Percentiles rank a stretch among this genome's conserved stretches.
Evolutionary conservation across 2,329 filamentous ascomycete genomes (phyloP).

Genomic region (Esteya vermicola): DNA sequence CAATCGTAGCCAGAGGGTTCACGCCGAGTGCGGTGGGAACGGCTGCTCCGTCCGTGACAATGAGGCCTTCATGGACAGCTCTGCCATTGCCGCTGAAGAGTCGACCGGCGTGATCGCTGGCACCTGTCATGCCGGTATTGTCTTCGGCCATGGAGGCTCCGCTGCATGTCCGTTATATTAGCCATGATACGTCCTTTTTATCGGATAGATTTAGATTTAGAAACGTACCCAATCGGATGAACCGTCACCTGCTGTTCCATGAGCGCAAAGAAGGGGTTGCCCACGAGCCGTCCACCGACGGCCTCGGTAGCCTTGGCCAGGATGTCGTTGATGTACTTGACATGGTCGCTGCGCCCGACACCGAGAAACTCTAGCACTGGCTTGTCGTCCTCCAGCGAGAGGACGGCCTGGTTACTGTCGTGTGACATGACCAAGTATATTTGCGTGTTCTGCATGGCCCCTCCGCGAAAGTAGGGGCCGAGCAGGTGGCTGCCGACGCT

Average conservation of each 20-base stretch:
- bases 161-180: constrained; percentile 2
- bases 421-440: constrained; percentile 55
- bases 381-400: constrained; percentile 45
- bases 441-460: constrained; percentile 45
- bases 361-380: constrained; percentile 45
- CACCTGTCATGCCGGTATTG: constrained; percentile 40
- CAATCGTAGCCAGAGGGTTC: constrained; percentile 57
- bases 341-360: constrained; percentile 39
- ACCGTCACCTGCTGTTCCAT: constrained; percentile 47
- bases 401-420: constrained; percentile 46
- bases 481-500: constrained; percentile 37
- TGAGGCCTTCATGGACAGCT: constrained; percentile 40
- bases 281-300: constrained; percentile 45
- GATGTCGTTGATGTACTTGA: constrained; percentile 35
- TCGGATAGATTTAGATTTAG: neutral
- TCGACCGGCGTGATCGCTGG: constrained; percentile 46
- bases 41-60: constrained; percentile 47
- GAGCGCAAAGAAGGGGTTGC: constrained; percentile 42
- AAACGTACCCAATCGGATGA: constrained; percentile 49
- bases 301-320: constrained; percentile 39
- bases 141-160: constrained; percentile 50
- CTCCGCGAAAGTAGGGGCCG: constrained; percentile 40
- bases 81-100: constrained; percentile 37
- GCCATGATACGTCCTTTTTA: neutral
- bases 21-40: constrained; percentile 49